Base-by-base conservation (phyloP, 2,329 filamentous ascomycete species). In the Neocucurbitaria cava region DNA sequence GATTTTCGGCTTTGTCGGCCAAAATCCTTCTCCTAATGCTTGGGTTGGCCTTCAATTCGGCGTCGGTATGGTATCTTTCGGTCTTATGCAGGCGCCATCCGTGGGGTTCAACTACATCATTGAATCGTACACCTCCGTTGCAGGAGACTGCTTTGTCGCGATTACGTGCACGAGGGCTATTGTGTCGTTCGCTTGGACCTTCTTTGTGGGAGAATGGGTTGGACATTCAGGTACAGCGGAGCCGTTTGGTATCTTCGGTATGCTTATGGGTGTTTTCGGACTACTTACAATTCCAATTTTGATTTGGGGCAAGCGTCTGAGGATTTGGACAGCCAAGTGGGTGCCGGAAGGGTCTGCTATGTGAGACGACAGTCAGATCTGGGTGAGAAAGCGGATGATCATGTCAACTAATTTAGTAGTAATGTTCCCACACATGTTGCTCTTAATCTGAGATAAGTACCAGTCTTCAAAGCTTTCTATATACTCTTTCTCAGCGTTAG, bases 161-260 rank as follows among this genome's bases (percentile, higher is more conserved):
- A 78, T 85, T 0, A 83, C 82, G 1, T 79, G 79, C 28, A 67
- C 81, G 15, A 75, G 82, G 3, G 76, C 81, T 10, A 67, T 83
- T 5, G 77, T 86, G 8, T 75, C 78, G 0, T 85, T 85, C 59
- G 77, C 81, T 0, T 85, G 82, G 82, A 82, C 81, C 0, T 84
- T 84, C 49, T 84, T 85, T 40, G 78, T 81, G 0, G 76, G 76
- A 2, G 70, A 77, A 3, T 85, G 82, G 83, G 74, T 83, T 0
- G 60, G 70, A 1, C 43, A 69, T 0, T 66, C 63, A 0, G 83
- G 83, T 0, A 60, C 77, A 1, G 77, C 82, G 0, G 69, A 82
- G 47, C 78, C 82, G 0, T 85, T 85, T 65, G 83, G 82, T 0
- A 77, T 84, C 3, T 84, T 84, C 56, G 81, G 78, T 0, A 79